Percentiles rank a stretch among this genome's conserved stretches.
Conservation (phyloP, 257 asterid species). For the Petunia secreta region DNA sequence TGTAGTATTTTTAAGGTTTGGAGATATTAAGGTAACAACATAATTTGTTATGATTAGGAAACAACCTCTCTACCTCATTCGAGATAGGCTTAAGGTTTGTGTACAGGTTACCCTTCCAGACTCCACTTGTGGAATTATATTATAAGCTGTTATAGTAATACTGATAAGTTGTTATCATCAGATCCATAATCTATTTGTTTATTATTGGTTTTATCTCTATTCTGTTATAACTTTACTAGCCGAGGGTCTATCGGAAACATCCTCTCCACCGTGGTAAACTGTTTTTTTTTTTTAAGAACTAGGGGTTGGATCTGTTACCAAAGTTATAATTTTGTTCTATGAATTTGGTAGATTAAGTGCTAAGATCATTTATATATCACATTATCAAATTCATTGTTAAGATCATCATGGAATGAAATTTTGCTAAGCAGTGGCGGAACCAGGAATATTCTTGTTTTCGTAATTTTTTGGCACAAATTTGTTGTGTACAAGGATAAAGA, state of each 20-base stretch:
- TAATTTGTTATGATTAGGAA: neutral
- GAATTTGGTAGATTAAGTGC: neutral
- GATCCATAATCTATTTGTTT: neutral
- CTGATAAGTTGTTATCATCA: neutral
- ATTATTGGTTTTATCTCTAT: neutral
- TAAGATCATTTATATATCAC: neutral
- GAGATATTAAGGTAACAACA: neutral
- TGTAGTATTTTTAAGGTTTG: neutral
- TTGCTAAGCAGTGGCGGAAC: too few relatives aligned
- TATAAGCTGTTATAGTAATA: too few relatives aligned
- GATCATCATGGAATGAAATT: too few relatives aligned
- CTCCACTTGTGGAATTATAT: too few relatives aligned
- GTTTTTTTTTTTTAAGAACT: neutral
- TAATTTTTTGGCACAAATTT: too few relatives aligned
- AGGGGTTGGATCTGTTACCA: neutral
- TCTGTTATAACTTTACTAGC: neutral
- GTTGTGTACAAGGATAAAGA: too few relatives aligned
- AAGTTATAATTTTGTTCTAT: neutral
- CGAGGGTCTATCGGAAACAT: neutral
- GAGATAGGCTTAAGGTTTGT: too few relatives aligned
- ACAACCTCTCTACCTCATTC: neutral
- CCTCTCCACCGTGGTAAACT: neutral
- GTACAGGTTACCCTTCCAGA: too few relatives aligned
- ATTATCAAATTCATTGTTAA: neutral
- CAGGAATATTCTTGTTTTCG: too few relatives aligned